A percentile compares a stretch with the other conserved stretches of the same genome.
phyloP scores from a whole-genome alignment of 2,329 filamentous ascomycete genomes.

The Pseudodiploospora longispora region DNA sequence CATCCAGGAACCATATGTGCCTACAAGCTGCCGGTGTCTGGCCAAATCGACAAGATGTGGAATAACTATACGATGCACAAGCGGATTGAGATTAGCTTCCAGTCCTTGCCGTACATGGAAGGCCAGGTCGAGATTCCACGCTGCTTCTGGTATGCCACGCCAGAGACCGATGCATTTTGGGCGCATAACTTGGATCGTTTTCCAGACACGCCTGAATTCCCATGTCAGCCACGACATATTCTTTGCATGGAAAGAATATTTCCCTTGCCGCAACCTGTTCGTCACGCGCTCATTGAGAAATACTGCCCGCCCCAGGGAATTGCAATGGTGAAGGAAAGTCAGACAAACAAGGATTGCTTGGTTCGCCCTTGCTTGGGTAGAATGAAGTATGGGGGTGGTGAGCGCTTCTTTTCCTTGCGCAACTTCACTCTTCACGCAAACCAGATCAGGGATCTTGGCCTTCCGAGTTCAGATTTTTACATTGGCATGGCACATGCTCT shows the following conservation, averaged over 20 bases:
- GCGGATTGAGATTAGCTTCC: conserved; percentile 1
- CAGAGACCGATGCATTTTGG: neutral
- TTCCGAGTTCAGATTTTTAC: too few relatives aligned
- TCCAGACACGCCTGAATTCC: neutral
- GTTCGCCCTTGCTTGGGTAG: neutral
- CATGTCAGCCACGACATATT: neutral
- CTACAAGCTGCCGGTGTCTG: neutral
- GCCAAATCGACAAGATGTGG: neutral
- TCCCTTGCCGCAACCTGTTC: neutral
- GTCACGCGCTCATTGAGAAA: neutral
- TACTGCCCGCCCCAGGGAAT: neutral
- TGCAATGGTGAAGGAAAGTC: neutral
- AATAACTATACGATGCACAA: conserved; percentile 2
- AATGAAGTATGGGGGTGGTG: neutral
- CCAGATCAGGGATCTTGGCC: too few relatives aligned
- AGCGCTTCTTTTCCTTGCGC: neutral
- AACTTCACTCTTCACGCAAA: neutral
- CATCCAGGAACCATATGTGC: conserved; percentile 1
- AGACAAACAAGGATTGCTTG: conserved; percentile 1
- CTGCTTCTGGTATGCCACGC: conserved; percentile 1
- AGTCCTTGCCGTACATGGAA: neutral
- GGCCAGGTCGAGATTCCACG: neutral
- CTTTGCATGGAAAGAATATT: conserved; percentile 2
- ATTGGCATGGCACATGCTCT: too few relatives aligned
- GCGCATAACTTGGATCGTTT: neutral